These are phyloP conservation scores for Podosphaera xanthii DNA, from an alignment of 2,329 filamentous ascomycete species.

Conservation along the genomic window DNA sequence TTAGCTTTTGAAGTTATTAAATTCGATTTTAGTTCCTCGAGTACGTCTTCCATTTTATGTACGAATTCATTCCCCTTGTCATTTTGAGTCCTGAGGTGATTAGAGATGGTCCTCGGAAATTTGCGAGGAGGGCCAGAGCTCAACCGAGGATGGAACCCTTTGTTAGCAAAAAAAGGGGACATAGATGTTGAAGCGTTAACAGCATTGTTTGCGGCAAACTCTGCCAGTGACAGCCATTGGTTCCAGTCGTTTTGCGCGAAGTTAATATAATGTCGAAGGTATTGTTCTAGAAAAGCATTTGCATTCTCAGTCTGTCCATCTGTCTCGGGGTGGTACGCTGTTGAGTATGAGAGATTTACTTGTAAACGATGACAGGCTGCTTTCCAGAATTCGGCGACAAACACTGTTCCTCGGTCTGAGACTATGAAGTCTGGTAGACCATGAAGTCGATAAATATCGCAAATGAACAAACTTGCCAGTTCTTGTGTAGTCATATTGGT, in stretches of 20 bases:
- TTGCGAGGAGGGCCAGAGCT: background rate
- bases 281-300: too few species aligned
- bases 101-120: too few species aligned
- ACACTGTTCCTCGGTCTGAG: constrained; percentile 2
- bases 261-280: too few species aligned
- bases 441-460: background rate
- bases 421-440: constrained; percentile 2
- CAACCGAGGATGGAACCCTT: constrained; percentile 1
- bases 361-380: background rate
- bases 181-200: background rate
- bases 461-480: constrained; percentile 1
- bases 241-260: too few species aligned
- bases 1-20: too few species aligned
- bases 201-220: constrained; percentile 6
- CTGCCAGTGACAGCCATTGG: constrained; percentile 2
- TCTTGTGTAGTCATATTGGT: background rate
- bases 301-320: too few species aligned
- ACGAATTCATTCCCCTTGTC: too few species aligned
- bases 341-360: constrained; percentile 2
- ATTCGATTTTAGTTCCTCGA: too few species aligned
- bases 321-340: constrained; percentile 1
- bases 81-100: too few species aligned
- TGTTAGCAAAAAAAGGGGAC: constrained; percentile 2
- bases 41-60: too few species aligned
- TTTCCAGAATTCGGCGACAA: too few species aligned